These are phyloP conservation scores for Neofusicoccum sp. DNA, from an alignment of 2,329 filamentous ascomycete species.

Conservation along the genomic window DNA sequence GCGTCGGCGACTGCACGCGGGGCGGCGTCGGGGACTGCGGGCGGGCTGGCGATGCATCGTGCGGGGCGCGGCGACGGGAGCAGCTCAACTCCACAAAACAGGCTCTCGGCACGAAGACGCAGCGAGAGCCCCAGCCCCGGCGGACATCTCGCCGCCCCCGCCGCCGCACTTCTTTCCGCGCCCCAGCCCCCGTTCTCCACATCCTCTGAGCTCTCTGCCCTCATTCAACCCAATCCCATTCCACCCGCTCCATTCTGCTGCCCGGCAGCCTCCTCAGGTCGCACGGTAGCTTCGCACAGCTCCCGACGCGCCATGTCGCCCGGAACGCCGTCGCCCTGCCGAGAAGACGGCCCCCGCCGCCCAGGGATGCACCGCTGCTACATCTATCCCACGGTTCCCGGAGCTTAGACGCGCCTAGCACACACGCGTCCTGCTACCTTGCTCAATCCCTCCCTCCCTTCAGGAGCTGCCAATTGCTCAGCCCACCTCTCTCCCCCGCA, in stretches of 20 bases:
- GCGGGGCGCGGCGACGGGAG: neutral
- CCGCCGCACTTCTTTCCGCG: constrained; percentile 12
- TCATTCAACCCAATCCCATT: constrained; percentile 1
- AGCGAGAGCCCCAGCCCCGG: neutral
- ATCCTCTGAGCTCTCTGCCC: neutral
- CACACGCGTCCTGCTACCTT: neutral
- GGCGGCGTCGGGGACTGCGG: neutral
- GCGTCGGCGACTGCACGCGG: constrained; percentile 4
- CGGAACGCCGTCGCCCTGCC: neutral
- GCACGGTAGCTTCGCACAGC: neutral
- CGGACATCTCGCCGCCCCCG: constrained; percentile 15
- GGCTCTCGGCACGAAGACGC: constrained; percentile 15
- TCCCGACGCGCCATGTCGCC: neutral
- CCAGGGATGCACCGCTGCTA: neutral
- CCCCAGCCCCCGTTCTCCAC: neutral
- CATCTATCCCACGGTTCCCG: constrained; percentile 1
- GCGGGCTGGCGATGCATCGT: neutral
- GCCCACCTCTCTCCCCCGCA: neutral
- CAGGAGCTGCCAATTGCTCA: neutral
- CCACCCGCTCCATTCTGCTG: neutral
- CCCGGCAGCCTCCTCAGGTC: neutral
- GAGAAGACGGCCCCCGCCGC: neutral
- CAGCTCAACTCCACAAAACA: neutral
- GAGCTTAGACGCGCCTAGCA: neutral
- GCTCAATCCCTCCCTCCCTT: neutral